Percentiles rank a stretch among this genome's conserved stretches.
These are phyloP conservation scores for Salmacisia buchloeana DNA, from an alignment of 1,284 basidiomycete genomes.

Conservation along the genomic window DNA sequence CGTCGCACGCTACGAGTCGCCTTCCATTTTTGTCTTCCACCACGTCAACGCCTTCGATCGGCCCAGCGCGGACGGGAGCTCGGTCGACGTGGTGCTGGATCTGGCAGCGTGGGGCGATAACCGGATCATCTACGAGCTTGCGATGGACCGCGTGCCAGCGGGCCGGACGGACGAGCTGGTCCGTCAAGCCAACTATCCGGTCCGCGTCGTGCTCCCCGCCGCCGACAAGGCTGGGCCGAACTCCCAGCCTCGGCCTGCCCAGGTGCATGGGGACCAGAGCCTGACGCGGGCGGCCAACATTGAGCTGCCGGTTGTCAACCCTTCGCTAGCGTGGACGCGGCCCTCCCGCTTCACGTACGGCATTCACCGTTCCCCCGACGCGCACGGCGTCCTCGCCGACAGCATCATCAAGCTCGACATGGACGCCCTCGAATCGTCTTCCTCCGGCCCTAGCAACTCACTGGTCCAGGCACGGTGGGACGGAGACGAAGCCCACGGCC, in stretches of 20 bases:
- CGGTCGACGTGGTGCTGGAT: neutral
- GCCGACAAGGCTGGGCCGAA: neutral
- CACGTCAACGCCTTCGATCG: constrained; percentile 8
- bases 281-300: too few relatives aligned
- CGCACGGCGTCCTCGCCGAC: neutral
- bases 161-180: neutral
- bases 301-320: neutral
- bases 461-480: neutral
- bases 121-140: neutral
- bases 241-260: too few relatives aligned
- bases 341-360: neutral
- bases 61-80: neutral
- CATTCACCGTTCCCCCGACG: neutral
- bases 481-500: neutral
- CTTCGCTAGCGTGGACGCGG: neutral
- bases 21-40: constrained; percentile 6
- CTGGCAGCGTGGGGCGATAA: neutral
- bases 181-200: neutral
- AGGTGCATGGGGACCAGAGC: too few relatives aligned
- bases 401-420: neutral
- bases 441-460: neutral
- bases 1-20: neutral
- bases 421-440: neutral
- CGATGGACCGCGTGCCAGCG: neutral
- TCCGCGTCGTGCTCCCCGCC: neutral